phyloP scores from a whole-genome alignment of 2,329 filamentous ascomycete genomes.

The Trematosphaeria pertusa region DNA sequence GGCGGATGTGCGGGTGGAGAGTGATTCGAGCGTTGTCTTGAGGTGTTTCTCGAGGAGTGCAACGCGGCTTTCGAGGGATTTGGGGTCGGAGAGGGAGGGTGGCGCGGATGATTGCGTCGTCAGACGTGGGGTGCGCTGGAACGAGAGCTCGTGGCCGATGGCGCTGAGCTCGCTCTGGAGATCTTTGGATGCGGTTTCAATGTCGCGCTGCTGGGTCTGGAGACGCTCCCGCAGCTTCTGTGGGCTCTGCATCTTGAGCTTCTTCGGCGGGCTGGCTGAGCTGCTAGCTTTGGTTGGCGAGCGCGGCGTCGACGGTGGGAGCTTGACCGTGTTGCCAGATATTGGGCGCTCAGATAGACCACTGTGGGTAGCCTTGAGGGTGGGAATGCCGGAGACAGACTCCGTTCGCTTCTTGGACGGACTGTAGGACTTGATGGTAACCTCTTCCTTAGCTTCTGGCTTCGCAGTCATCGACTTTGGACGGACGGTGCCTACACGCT shows the following conservation, averaged over 20 bases:
- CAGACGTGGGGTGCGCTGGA: conserved; percentile 39
- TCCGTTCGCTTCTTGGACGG: conserved; percentile 55
- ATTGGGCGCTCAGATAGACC: conserved; percentile 59
- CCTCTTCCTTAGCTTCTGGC: conserved; percentile 39
- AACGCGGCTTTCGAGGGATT: conserved; percentile 63
- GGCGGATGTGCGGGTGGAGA: conserved; percentile 42
- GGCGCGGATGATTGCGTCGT: conserved; percentile 39
- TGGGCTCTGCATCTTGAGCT: conserved; percentile 63
- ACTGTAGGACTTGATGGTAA: conserved; percentile 47
- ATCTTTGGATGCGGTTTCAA: conserved; percentile 72
- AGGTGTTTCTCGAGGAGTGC: conserved; percentile 72
- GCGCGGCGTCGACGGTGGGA: conserved; percentile 58
- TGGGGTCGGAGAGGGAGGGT: conserved; percentile 21
- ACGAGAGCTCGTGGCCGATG: conserved; percentile 80
- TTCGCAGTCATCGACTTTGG: conserved; percentile 31
- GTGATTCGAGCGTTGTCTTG: conserved; percentile 52
- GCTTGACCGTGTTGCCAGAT: conserved; percentile 63
- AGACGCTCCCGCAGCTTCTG: conserved; percentile 80
- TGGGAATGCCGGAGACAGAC: conserved; percentile 58
- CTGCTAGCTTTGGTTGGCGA: conserved; percentile 35
- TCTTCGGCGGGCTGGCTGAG: conserved; percentile 31
- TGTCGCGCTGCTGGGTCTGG: conserved; percentile 78
- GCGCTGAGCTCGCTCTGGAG: conserved; percentile 78
- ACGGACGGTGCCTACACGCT: conserved; percentile 30
- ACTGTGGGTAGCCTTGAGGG: conserved; percentile 50